Percentiles rank a stretch among this genome's conserved stretches.
phyloP scores from a whole-genome alignment of 2,329 filamentous ascomycete species.

The Stenocarpella maydis region DNA sequence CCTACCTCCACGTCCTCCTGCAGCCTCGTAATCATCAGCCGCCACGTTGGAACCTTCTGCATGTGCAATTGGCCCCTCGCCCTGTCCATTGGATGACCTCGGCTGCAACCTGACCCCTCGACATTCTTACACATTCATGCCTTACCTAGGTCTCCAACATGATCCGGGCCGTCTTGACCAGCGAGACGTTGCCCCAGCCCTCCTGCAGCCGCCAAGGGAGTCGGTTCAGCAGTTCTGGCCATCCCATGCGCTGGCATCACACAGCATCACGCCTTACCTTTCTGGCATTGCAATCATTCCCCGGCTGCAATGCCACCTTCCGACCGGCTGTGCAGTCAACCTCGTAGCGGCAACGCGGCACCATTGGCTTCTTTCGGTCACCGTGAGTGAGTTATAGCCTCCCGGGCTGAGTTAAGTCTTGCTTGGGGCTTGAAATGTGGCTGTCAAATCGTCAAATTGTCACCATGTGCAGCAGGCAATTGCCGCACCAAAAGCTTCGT shows the following conservation, averaged over 20 bases:
- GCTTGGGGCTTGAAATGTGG: too few relatives aligned
- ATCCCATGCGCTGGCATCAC: slow-evolving; percentile 37
- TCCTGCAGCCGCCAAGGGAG: slow-evolving; percentile 26
- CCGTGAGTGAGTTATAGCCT: too few relatives aligned
- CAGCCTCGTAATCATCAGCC: slow-evolving; percentile 22
- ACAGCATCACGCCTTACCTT: slow-evolving; percentile 41
- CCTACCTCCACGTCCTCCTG: slow-evolving; percentile 18
- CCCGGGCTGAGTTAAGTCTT: too few relatives aligned
- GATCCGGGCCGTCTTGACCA: slow-evolving; percentile 21
- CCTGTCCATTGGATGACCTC: slow-evolving; percentile 26
- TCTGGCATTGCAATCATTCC: slow-evolving; percentile 32
- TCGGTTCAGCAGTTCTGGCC: slow-evolving; percentile 36
- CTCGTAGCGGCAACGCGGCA: slow-evolving; percentile 38
- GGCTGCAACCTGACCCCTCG: slow-evolving; percentile 33
- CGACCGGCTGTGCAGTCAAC: slow-evolving; percentile 40
- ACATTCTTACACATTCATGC: slow-evolving; percentile 32
- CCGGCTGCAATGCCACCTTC: slow-evolving; percentile 39
- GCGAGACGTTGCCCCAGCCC: slow-evolving; percentile 24
- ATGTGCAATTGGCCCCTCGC: slow-evolving; percentile 17
- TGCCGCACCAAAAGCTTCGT: neutral
- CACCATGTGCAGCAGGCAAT: neutral
- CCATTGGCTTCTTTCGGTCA: slow-evolving; percentile 36
- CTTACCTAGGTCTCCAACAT: slow-evolving; percentile 20
- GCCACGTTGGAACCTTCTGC: slow-evolving; percentile 27
- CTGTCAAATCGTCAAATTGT: neutral